Evolutionary conservation across 2,329 filamentous ascomycete genomes (phyloP), one percentile per base, ranked within the genome.

Genomic region (Colletotrichum viniferum): DNA sequence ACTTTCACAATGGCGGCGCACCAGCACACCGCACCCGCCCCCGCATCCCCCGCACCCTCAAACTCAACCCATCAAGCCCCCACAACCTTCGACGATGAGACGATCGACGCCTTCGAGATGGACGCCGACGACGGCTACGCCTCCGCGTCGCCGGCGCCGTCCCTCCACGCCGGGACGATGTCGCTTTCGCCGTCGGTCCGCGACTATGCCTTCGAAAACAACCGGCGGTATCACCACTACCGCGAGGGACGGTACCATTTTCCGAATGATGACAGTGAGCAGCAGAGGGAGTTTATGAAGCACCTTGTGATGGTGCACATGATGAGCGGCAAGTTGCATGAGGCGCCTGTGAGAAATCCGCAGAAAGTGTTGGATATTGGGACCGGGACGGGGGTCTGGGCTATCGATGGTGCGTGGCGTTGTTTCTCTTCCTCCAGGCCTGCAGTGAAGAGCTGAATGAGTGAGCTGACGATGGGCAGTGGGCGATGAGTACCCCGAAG

Each of bases 401-500:
- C 92, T 13, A 91, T 94, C 66, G 90, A 93, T 79, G 90, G 82
- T 84, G 78, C 32, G 81, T 73, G 3, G 2, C 14, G 8, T 14
- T 5, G 13, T 68, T 36, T 24, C 2, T 4, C 55, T 16, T 26
- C 9, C 14, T 24, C 14, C n/a, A 2, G 18, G 16, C 16, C 21
- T 71, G 30, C 0, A 18, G n/a, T 13, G 14, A 1, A n/a, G 18
- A 34, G n/a, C 38, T 14, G n/a, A n/a, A 18, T 10, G 32, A 14
- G 36, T 5, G 18, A 3, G 28, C 68, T 65, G 13, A 71, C 43
- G 3, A 14, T 91, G 91, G 68, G 90, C 90, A 77, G 80, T 95
- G 85, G 92, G 91, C 78, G 90, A 92, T 77, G 80, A 86, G 65
- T 94, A 92, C 75, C 92, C 92, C 16, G 80, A 87, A 4, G 85